Conservation (phyloP, 805 yeast species). For the Teunomyces funiuensis region DNA sequence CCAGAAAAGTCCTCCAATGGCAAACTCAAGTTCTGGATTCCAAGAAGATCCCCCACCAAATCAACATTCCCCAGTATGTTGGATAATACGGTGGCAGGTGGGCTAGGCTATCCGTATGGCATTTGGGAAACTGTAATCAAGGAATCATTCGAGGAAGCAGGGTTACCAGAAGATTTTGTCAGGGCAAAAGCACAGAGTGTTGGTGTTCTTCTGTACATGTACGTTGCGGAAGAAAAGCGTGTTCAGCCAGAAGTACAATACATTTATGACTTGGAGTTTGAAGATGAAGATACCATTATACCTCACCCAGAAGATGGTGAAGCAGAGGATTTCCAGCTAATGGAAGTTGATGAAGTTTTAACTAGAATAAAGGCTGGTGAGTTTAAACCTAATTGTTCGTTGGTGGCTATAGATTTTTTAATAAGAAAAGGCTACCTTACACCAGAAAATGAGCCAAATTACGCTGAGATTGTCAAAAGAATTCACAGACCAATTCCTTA, state of each 20-base stretch:
- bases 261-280: constrained; percentile 67
- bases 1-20: constrained; percentile 38
- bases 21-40: constrained; percentile 71
- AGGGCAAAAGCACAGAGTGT: constrained; percentile 42
- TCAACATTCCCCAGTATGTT: constrained; percentile 88
- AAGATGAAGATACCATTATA: constrained; percentile 37
- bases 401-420: constrained; percentile 77
- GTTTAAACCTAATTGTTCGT: constrained; percentile 89
- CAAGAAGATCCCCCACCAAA: constrained; percentile 73
- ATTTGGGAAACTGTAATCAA: constrained; percentile 74
- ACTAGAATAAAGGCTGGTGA: constrained; percentile 50
- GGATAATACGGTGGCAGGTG: constrained; percentile 96
- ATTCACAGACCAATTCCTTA: constrained; percentile 73
- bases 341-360: constrained; percentile 59
- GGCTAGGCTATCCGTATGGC: constrained; percentile 80
- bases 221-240: constrained; percentile 48
- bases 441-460: constrained; percentile 65
- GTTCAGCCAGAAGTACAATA: constrained; percentile 89
- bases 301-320: constrained; percentile 54
- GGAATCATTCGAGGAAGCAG: constrained; percentile 92
- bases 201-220: constrained; percentile 73
- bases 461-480: constrained; percentile 54
- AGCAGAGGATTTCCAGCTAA: constrained; percentile 67
- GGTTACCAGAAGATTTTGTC: constrained; percentile 57
- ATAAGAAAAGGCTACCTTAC: constrained; percentile 79